phyloP scores from a whole-genome alignment of 768 basidiomycete species.

The Cystobasidiopsis lactophilus region DNA sequence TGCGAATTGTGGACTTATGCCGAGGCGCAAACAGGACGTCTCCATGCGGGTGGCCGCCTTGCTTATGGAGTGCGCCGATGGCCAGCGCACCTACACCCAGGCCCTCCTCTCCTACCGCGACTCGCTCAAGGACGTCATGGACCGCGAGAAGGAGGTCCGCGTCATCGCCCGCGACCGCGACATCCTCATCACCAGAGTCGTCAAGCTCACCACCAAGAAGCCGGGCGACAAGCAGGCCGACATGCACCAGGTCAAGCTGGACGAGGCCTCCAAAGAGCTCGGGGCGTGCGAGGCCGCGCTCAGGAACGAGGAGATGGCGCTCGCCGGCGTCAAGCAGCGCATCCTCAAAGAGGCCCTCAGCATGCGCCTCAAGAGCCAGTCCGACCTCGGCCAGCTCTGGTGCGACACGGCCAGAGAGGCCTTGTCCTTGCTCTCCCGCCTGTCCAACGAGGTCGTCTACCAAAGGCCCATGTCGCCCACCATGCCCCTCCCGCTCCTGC shows the following conservation, averaged over 20 bases:
- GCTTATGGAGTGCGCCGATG: constrained; percentile 11
- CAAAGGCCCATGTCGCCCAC: not conserved
- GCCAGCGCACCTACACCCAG: constrained; percentile 16
- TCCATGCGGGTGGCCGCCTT: constrained; percentile 14
- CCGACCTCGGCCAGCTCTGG: constrained; percentile 14
- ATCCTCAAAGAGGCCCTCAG: constrained; percentile 18
- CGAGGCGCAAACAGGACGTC: constrained; percentile 13
- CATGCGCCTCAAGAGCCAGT: constrained; percentile 17
- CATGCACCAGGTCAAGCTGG: constrained; percentile 14
- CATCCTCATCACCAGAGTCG: constrained; percentile 19
- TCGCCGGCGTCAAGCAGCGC: constrained; percentile 15
- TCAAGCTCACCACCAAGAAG: constrained; percentile 20
- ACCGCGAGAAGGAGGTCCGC: constrained; percentile 16
- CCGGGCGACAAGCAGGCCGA: constrained; percentile 8
- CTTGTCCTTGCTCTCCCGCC: constrained; percentile 4
- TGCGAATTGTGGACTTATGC: not conserved
- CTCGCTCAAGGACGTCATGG: constrained; percentile 18
- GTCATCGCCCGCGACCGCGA: constrained; percentile 20
- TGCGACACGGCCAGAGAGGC: constrained; percentile 7
- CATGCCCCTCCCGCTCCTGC: not conserved
- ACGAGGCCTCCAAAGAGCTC: constrained; percentile 18
- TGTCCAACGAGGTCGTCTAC: constrained; percentile 1
- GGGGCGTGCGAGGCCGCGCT: constrained; percentile 19
- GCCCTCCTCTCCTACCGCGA: constrained; percentile 16
- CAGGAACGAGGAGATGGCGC: constrained; percentile 15